Evolutionary conservation across 2,329 filamentous ascomycete genomes (phyloP).

Genomic region (Aspergillus ochraceoroseus): DNA sequence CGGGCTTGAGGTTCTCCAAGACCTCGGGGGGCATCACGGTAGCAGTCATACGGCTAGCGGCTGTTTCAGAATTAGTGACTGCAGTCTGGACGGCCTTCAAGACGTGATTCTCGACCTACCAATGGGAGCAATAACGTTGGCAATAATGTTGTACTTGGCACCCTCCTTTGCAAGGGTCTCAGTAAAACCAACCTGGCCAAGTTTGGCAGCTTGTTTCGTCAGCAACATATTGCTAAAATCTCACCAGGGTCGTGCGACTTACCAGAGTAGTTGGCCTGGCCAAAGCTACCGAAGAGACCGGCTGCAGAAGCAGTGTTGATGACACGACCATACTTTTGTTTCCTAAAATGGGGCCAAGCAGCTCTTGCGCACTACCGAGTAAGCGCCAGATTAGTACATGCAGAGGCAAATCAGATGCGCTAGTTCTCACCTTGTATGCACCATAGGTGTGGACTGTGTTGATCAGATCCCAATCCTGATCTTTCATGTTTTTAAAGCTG

Average conservation of each 20-base stretch:
- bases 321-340: conserved; percentile 95
- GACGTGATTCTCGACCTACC: conserved; percentile 28
- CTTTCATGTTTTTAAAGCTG: conserved; percentile 98
- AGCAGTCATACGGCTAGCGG: conserved; percentile 90
- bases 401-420: not conserved
- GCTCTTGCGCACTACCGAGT: conserved; percentile 66
- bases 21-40: conserved; percentile 95
- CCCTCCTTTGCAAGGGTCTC: conserved; percentile 98
- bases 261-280: conserved; percentile 91
- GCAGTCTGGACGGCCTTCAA: not conserved
- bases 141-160: conserved; percentile 93
- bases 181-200: conserved; percentile 92
- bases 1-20: conserved; percentile 76
- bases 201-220: conserved; percentile 67
- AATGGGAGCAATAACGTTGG: conserved; percentile 92
- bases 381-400: conserved; percentile 6
- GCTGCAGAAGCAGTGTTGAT: conserved; percentile 98
- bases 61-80: conserved; percentile 39
- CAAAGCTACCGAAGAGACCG: conserved; percentile 91
- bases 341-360: conserved; percentile 95
- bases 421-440: conserved; percentile 71
- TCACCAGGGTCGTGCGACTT: conserved; percentile 22
- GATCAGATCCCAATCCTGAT: conserved; percentile 93
- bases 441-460: conserved; percentile 89
- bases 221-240: conserved; percentile 12